Conservation (phyloP, 2,329 filamentous ascomycete species). For the Geosmithia morbida region DNA sequence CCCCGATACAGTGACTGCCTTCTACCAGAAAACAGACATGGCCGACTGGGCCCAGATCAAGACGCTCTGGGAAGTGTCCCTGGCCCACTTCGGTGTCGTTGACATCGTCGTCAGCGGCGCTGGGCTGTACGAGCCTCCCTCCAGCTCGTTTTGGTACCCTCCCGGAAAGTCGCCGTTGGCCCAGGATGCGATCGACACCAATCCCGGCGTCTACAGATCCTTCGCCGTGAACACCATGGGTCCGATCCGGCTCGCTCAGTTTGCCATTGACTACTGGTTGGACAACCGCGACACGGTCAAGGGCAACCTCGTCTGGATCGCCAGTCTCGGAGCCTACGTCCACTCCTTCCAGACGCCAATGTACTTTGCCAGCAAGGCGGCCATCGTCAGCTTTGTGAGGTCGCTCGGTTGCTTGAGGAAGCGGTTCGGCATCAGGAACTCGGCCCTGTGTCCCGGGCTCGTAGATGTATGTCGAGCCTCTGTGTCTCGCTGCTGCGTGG, state of each 20-base stretch:
- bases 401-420: constrained; percentile 5
- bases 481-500: not conserved
- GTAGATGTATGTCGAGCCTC: not conserved
- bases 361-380: constrained; percentile 14
- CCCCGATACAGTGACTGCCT: not conserved
- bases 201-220: constrained; percentile 8
- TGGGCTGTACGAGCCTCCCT: constrained; percentile 26
- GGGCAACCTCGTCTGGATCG: constrained; percentile 11
- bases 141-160: constrained; percentile 11
- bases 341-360: constrained; percentile 13
- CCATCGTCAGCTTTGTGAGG: constrained; percentile 8
- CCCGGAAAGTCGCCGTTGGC: constrained; percentile 9
- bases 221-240: constrained; percentile 12
- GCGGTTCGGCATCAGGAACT: constrained; percentile 5
- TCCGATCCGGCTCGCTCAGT: constrained; percentile 11
- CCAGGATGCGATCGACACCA: constrained; percentile 7
- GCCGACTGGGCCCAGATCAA: constrained; percentile 11
- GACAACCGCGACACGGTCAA: constrained; percentile 6
- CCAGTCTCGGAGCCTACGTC: constrained; percentile 14
- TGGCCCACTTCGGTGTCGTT: constrained; percentile 33
- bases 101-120: constrained; percentile 50
- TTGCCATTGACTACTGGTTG: constrained; percentile 15
- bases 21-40: constrained; percentile 12
- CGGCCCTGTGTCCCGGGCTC: constrained; percentile 6
- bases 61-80: constrained; percentile 13